Evolutionary conservation across 2,329 filamentous ascomycete genomes (phyloP).

Genomic region (Monosporascus sp.): DNA sequence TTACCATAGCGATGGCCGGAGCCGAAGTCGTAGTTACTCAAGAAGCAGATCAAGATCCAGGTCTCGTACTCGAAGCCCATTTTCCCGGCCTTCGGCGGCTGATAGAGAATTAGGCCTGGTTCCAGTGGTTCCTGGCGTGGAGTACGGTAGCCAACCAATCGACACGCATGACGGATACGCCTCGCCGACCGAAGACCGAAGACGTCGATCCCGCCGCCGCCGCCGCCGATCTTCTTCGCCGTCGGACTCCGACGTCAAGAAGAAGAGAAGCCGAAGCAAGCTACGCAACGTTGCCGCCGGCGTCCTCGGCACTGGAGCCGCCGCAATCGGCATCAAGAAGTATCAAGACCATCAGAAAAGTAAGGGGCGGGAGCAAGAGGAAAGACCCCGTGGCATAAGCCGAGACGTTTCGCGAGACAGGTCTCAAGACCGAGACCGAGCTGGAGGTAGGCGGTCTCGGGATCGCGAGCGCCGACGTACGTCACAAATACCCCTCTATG

Average conservation of each 20-base stretch:
- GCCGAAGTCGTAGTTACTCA: constrained; percentile 44
- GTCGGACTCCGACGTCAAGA: constrained; percentile 29
- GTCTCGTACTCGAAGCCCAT: constrained; percentile 34
- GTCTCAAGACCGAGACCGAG: constrained; percentile 15
- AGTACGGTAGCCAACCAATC: constrained; percentile 58
- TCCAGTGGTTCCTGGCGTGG: constrained; percentile 38
- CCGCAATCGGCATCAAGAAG: constrained; percentile 58
- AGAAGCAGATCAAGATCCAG: constrained; percentile 27
- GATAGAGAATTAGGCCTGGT: constrained; percentile 61
- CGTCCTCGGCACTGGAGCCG: constrained; percentile 50
- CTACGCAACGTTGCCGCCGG: constrained; percentile 51
- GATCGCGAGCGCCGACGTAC: constrained; percentile 30
- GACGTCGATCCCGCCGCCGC: constrained; percentile 30
- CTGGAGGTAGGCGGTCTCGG: constrained; percentile 25
- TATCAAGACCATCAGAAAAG: constrained; percentile 45
- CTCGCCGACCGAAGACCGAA: constrained; percentile 40
- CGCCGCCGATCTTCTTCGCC: constrained; percentile 30
- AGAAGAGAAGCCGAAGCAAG: constrained; percentile 49
- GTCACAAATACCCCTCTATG: constrained; percentile 2
- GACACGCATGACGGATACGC: constrained; percentile 34
- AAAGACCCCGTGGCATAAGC: constrained; percentile 29
- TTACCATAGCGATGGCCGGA: constrained; percentile 21
- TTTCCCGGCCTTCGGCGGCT: constrained; percentile 46
- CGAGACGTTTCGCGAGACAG: constrained; percentile 12
- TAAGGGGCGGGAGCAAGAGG: constrained; percentile 26